Evolutionary conservation across 2,329 filamentous ascomycete genomes (phyloP), one percentile per base, ranked within the genome.

Genomic region (Pseudogymnoascus sp.): DNA sequence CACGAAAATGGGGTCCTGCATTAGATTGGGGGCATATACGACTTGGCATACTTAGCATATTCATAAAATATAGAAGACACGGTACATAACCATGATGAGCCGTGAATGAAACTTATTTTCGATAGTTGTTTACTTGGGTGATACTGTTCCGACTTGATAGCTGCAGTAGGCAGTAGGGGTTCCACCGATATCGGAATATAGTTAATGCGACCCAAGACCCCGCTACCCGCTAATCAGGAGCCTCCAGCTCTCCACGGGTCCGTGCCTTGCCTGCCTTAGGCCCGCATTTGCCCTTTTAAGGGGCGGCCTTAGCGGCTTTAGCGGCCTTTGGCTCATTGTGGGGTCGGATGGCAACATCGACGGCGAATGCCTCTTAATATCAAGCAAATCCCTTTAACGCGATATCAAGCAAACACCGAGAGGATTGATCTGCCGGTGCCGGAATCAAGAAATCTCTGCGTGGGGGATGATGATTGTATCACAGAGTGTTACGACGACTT

Each of bases 331-430:
- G 25, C 25, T 56, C 25, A 56, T 56, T 56, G 25, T 18, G 50
- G 50, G 46, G 50, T 56, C 14, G 46, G 8, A 56, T 56, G 50
- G 50, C 50, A 56, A 56, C 50, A 56, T 56, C 50, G 50, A 56
- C 50, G 50, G 50, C n/a, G 50, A 34, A 56, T 34, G 25, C 50
- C n/a, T 34, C 16, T 56, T 12, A 12, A 34, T 53, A 31, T 56
- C 50, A 50, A 50, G 21, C 44, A 50, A 50, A 50, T 50, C 44
- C 44, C 44, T 50, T 28, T 31, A 25, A 25, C 6, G n/a, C n/a
- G 28, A 31, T 11, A 31, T 12, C 25, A 18, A 56, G 50, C 50
- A 56, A 56, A 56, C 50, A 28, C 50, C 50, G 50, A 56, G 5
- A 16, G 2, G 2, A 12, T 34, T 34, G 50, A 56, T 56, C 50